Base-by-base conservation (phyloP, 2,329 filamentous ascomycete species). In the Stagonosporopsis chrysanthemi region DNA sequence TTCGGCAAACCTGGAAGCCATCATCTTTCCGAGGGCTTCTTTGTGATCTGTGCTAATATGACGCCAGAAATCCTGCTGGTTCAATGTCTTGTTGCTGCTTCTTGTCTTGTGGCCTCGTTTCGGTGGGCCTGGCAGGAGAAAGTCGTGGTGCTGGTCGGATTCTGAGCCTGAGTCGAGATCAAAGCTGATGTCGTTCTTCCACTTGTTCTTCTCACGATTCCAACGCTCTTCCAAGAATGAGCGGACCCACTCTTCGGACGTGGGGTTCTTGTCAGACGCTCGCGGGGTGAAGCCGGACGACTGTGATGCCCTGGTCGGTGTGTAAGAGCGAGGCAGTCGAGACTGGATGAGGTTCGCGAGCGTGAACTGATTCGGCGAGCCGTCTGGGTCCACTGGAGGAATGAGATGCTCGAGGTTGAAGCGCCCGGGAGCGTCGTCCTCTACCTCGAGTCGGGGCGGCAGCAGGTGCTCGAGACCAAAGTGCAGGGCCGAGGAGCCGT, bases 181-280 rank as follows among this genome's bases (percentile, higher is more conserved):
- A 71, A 86, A 85, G 23, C 85, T 84, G 29, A 63, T 61, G 83
- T 96, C 91, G 74, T 91, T 96, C 65, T 92, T 83, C 92, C 92
- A 96, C 76, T 92, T 89, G 60, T 86, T 87, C 64, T 86, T 86
- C 73, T 95, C 90, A 29, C 84, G 85, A 65, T 87, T 84, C 63
- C 83, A 83, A 64, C 89, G 86, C 62, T 85, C 84, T n/a, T 88
- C 84, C n/a, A 91, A 88, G 71, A 93, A 91, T 60, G 91, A 89
- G 59, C 90, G 89, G 64, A 95, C 92, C 91, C 91, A 94, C 80
- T 92, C 90, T 75, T 93, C 89, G 51, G 93, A 84, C 81, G 72
- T 87, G 79, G 70, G 86, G 26, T 65, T 68, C 43, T 60, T 60
- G 22, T 64, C 65, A 26, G 62, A 62, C 14, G 68, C 65, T 19